Evolutionary conservation across 257 asterid species (phyloP), one percentile per base, ranked within the genome.

Genomic region (Fraxinus quadrangulata): DNA sequence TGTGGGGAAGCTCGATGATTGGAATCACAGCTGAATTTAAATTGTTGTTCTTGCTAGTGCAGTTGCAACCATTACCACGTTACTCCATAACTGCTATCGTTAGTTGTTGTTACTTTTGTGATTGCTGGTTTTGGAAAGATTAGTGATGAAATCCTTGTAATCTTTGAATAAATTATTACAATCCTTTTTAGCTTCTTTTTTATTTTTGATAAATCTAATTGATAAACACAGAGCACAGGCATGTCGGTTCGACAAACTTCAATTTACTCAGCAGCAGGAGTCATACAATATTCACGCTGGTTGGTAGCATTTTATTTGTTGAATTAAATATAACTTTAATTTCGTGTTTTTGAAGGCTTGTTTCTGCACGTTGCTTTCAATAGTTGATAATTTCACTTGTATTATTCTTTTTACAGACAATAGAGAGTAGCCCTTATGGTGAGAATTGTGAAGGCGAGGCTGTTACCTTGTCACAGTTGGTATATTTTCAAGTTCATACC

Each of bases 211-310:
- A 79, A 75, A 78, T 76, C 71, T 24, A 75, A 68, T 86, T 84
- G 69, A 73, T 81, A 80, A 33, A 70, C 84, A 87, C 92, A 96
- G 99, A 96, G 90, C 99, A 96, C 83, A 89, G 99, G 85, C 99
- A 96, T 75, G 97, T 96, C 79, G 99, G 99, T 79, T 96, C 99
- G n/a, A 96, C 99, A 40, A 92, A 92, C 86, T 96, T 96, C 92
- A 96, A 96, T 88, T 75, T 94, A 82, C 99, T 86, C 75, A 96
- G 99, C 91, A 96, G 99, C 90, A 92, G 99, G 90, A 96, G 99
- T 84, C 99, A 96, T 86, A 96, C 99, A 82, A 96, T 96, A 87
- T 96, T 96, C 89, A 93, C 98, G 0, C 89, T 96, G 99, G 99
- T 96, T 90, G 68, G 49, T 54, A 68, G 59, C 73, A 56, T 28